Conservation (phyloP, 176 grass and related monocot genomes). For the Oryza australiensis region DNA sequence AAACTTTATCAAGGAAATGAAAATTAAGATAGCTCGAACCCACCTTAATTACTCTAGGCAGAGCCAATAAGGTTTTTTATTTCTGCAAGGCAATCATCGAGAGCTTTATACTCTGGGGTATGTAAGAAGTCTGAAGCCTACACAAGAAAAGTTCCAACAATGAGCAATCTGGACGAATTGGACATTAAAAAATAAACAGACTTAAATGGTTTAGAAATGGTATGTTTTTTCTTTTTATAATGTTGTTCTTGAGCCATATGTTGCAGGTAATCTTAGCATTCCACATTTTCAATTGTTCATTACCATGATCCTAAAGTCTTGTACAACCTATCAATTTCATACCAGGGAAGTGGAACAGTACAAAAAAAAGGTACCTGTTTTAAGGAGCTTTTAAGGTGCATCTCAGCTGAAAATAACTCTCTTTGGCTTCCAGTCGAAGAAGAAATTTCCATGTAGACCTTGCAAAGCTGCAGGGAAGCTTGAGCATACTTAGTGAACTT, state of each 20-base stretch:
- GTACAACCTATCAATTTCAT: not conserved
- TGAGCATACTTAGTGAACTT: constrained; percentile 84
- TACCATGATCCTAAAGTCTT: constrained; percentile 4
- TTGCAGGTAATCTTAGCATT: not conserved
- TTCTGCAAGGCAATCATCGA: constrained; percentile 60
- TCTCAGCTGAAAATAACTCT: constrained; percentile 74
- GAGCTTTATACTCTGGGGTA: constrained; percentile 59
- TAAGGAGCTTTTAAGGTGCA: constrained; percentile 86
- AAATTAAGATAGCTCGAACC: not conserved
- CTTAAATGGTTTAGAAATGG: not conserved
- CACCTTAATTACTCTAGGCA: constrained; percentile 27
- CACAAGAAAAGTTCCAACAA: constrained; percentile 25
- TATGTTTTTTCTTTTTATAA: not conserved
- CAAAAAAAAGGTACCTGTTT: constrained; percentile 59
- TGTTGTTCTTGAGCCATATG: not conserved
- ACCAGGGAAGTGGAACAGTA: constrained; percentile 6
- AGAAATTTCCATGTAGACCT: constrained; percentile 77
- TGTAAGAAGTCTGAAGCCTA: constrained; percentile 66
- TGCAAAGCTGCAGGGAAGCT: constrained; percentile 76
- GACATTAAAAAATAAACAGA: not conserved
- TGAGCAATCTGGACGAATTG: constrained; percentile 14
- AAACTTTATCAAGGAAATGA: not conserved
- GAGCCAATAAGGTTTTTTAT: constrained; percentile 51
- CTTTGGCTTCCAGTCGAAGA: constrained; percentile 53
- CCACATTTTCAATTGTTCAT: not conserved